Conservation (phyloP, 495 filamentous ascomycete genomes). For the Podospora pseudocomata region DNA sequence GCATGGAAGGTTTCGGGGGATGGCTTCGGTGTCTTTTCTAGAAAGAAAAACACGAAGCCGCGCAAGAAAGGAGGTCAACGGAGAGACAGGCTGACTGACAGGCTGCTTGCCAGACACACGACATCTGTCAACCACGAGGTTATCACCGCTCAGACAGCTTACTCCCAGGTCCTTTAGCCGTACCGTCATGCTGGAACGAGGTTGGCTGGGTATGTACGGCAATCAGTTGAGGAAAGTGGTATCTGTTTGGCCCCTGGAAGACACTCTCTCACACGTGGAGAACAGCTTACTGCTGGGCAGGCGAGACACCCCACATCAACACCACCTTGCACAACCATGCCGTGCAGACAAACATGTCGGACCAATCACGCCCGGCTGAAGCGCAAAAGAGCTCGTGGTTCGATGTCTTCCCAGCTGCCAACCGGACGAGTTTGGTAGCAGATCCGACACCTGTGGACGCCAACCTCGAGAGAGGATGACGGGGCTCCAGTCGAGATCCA, state of each 20-base stretch:
- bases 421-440: too few relatives aligned
- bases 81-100: neutral
- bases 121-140: neutral
- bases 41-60: neutral
- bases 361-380: neutral
- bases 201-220: neutral
- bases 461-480: neutral
- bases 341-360: too few relatives aligned
- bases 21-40: neutral
- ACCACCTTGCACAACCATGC: too few relatives aligned
- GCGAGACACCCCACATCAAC: neutral
- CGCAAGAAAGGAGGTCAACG: neutral
- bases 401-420: too few relatives aligned
- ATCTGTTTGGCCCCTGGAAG: neutral
- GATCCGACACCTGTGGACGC: too few relatives aligned
- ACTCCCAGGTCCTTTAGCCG: neutral
- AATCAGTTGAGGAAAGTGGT: neutral
- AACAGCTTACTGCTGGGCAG: neutral
- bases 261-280: neutral
- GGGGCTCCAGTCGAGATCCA: neutral
- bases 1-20: neutral
- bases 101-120: neutral
- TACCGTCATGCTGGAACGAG: neutral
- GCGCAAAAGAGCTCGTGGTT: too few relatives aligned
- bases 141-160: neutral